These are phyloP conservation scores for Hypomyces perniciosus DNA, from an alignment of 2,329 filamentous ascomycete genomes.

Conservation along the genomic window DNA sequence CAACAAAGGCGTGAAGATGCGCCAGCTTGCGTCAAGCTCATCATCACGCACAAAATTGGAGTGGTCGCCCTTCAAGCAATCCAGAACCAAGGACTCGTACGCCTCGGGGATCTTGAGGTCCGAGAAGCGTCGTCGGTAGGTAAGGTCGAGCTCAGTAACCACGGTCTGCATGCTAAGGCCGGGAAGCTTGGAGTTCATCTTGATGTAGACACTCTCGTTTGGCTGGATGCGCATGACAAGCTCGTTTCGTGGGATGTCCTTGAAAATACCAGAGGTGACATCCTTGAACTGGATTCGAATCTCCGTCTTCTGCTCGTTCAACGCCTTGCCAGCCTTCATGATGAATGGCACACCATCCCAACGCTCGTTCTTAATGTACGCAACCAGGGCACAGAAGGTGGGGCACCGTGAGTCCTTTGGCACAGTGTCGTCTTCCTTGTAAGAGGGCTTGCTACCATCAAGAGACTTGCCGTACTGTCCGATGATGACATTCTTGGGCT, in stretches of 20 bases:
- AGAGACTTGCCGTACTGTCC: conserved; percentile 96
- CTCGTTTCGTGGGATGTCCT: conserved; percentile 98
- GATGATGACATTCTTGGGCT: conserved; percentile 99
- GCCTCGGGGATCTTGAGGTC: conserved; percentile 99
- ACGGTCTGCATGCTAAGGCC: conserved; percentile 99
- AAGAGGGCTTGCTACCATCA: conserved; percentile 91
- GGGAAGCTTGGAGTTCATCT: conserved; percentile 99
- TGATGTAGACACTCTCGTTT: conserved; percentile 99
- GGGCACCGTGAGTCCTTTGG: conserved; percentile 96
- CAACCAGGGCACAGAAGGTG: conserved; percentile 94
- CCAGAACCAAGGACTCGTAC: conserved; percentile 94
- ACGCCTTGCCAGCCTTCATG: conserved; percentile 95
- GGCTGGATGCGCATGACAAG: conserved; percentile 98
- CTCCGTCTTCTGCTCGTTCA: conserved; percentile 99
- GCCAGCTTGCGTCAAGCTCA: conserved; percentile 96
- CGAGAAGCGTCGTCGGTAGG: conserved; percentile 96
- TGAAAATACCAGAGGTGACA: conserved; percentile 98
- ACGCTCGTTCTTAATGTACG: conserved; percentile 98
- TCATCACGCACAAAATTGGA: conserved; percentile 98
- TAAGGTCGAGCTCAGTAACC: conserved; percentile 95
- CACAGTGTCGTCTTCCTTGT: conserved; percentile 98
- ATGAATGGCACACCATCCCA: conserved; percentile 99
- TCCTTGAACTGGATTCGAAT: conserved; percentile 99
- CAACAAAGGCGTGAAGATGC: conserved; percentile 93
- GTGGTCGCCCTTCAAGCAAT: conserved; percentile 97